Base-by-base conservation (phyloP, 352 stramenopile genomes). In the Blastocystis sp. region DNA sequence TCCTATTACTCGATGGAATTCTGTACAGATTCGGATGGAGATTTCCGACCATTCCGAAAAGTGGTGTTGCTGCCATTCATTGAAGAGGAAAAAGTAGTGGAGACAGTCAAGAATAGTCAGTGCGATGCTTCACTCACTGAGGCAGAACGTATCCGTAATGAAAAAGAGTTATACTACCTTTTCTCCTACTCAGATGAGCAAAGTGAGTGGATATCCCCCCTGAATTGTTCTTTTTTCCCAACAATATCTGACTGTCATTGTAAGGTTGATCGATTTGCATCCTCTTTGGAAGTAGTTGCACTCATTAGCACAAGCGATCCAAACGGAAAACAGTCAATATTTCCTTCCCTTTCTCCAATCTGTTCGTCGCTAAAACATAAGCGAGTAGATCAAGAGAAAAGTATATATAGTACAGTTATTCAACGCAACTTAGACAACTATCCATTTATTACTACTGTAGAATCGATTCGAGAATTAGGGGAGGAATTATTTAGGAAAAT, bases 11-110 rank as follows among this genome's bases (percentile, higher is more conserved):
- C 94, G 18, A 55, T 92, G 55, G 91, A 98, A 37, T 96, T 98
- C 56, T 93, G 95, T 23, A 93, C 96, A 37, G 97, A 99, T 91
- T 95, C 96, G 0, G 99, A 99, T 91, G 97, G 97, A 23, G 98
- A 99, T 90, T 93, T 94, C 0, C 98, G 98, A 94, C 95, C 96
- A 29, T 99, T 96, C 96, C 92, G 98, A 13, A 98, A 95, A 95
- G 96, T 99, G n/a, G 96, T 98, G 34, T 91, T 99, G 41, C 92
- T 99, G 7, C 97, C 97, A 23, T 99, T 99, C 88, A 98, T 99
- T 88, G 95, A 99, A 77, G 96, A 99, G 92, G 91, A 93, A 66
- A 92, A 96, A 9, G 91, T 99, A 41, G 89, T 98, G 8, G 90
- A 93, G 37, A 95, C 95, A 5, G 84, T 84, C 13, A 15, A n/a